Conservation (phyloP, 2,329 filamentous ascomycete genomes). For the Diaporthe nobilis region DNA sequence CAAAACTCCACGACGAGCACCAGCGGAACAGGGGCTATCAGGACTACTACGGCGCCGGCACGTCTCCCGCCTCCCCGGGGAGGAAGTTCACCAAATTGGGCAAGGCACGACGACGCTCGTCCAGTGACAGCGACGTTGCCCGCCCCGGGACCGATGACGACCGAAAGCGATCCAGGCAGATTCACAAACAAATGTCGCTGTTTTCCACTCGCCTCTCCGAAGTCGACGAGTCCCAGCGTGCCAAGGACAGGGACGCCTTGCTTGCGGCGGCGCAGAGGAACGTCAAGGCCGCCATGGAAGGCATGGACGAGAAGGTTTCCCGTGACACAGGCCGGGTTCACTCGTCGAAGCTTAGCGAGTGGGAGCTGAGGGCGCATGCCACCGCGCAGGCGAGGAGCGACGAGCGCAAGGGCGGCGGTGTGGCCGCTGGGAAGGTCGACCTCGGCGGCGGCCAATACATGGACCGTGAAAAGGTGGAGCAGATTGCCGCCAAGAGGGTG, state of each 20-base stretch:
- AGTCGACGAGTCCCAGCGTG: slow-evolving; percentile 80
- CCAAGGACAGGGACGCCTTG: slow-evolving; percentile 80
- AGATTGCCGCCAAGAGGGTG: slow-evolving; percentile 81
- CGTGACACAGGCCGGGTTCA: slow-evolving; percentile 81
- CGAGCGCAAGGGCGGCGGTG: slow-evolving; percentile 62
- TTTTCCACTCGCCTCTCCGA: slow-evolving; percentile 78
- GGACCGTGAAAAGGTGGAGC: slow-evolving; percentile 82
- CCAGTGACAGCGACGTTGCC: slow-evolving; percentile 75
- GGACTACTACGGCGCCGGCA: slow-evolving; percentile 79
- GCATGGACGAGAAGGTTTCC: slow-evolving; percentile 86
- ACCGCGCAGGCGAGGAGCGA: slow-evolving; percentile 77
- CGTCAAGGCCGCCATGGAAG: slow-evolving; percentile 82
- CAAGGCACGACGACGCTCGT: slow-evolving; percentile 73
- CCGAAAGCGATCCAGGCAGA: slow-evolving; percentile 77
- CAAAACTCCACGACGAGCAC: slow-evolving; percentile 82
- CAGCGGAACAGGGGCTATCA: slow-evolving; percentile 74
- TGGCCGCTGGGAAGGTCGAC: slow-evolving; percentile 70
- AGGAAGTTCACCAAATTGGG: slow-evolving; percentile 66
- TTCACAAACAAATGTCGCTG: slow-evolving; percentile 83
- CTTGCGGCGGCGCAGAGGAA: slow-evolving; percentile 87
- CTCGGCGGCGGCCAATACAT: slow-evolving; percentile 88
- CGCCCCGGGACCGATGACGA: slow-evolving; percentile 60
- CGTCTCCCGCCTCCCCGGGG: slow-evolving; percentile 50
- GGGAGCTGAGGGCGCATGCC: slow-evolving; percentile 83
- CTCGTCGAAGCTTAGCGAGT: slow-evolving; percentile 78